Conservation (phyloP, 345 rosid genomes). For the Arabidopsis arenosa region DNA sequence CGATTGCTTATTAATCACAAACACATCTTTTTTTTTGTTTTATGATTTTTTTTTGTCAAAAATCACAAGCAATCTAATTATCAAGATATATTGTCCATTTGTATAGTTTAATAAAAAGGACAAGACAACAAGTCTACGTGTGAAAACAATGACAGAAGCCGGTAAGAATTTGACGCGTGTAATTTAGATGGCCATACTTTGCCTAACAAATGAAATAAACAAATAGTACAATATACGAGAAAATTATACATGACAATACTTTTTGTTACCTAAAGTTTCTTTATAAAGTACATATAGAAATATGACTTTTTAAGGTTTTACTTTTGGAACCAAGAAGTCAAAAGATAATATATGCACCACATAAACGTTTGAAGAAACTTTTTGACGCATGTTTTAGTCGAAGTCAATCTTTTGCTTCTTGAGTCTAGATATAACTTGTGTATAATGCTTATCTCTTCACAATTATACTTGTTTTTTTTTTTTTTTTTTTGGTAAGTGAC, state of each 20-base stretch:
- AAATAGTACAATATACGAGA: background rate
- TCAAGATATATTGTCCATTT: background rate
- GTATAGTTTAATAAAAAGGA: constrained; percentile 14
- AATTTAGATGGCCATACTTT: background rate
- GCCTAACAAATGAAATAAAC: constrained; percentile 1
- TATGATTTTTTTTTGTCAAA: background rate
- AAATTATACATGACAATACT: background rate
- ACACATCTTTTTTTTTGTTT: background rate
- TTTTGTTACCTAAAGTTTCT: background rate
- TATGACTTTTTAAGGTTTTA: background rate
- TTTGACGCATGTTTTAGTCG: background rate
- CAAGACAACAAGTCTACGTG: constrained; percentile 19
- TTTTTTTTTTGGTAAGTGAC: no score
- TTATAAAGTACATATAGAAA: background rate
- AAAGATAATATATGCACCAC: background rate
- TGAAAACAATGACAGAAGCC: background rate
- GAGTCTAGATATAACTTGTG: background rate
- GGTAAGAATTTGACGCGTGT: background rate
- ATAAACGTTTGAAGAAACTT: background rate
- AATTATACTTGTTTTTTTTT: background rate
- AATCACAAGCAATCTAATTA: background rate
- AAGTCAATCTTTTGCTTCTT: background rate
- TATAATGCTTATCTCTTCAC: background rate
- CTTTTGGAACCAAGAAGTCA: background rate
- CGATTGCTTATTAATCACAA: background rate